These are phyloP conservation scores for Myxozyma neotropica DNA, from an alignment of 805 yeast genomes.

Conservation along the genomic window DNA sequence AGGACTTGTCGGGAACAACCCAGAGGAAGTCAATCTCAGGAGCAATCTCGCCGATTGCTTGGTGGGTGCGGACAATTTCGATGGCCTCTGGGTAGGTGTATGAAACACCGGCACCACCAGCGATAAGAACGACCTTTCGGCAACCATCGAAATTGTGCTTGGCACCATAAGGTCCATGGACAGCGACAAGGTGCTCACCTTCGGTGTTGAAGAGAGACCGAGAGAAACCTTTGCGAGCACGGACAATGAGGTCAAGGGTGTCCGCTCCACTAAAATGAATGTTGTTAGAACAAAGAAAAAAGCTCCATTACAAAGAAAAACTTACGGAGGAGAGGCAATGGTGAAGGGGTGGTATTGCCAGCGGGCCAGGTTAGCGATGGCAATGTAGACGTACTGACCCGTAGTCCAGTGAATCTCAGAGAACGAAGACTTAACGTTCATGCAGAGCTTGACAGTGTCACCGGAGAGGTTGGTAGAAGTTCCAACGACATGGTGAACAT, in stretches of 20 bases:
- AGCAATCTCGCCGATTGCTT: slow-evolving; percentile 22
- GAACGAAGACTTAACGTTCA: slow-evolving; percentile 31
- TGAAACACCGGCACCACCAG: slow-evolving; percentile 44
- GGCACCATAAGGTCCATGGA: slow-evolving; percentile 33
- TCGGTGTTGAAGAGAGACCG: slow-evolving; percentile 27
- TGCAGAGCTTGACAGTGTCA: slow-evolving; percentile 32
- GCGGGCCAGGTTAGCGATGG: slow-evolving; percentile 29
- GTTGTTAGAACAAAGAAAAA: not conserved
- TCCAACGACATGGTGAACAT: slow-evolving; percentile 32
- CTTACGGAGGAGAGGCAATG: slow-evolving; percentile 33
- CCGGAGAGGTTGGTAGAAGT: slow-evolving; percentile 29
- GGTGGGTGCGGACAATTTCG: slow-evolving; percentile 25
- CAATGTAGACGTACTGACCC: slow-evolving; percentile 35
- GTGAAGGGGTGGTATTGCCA: slow-evolving; percentile 35
- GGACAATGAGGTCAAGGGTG: slow-evolving; percentile 38
- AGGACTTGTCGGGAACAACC: slow-evolving; percentile 39
- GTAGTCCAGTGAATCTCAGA: slow-evolving; percentile 35
- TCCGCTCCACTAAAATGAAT: slow-evolving; percentile 25
- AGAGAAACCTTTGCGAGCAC: slow-evolving; percentile 42
- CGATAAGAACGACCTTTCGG: slow-evolving; percentile 36
- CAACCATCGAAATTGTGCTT: slow-evolving; percentile 30
- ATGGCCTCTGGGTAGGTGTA: slow-evolving; percentile 39
- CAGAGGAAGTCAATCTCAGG: slow-evolving; percentile 39
- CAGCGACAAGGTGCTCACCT: slow-evolving; percentile 32
- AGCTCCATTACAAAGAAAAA: not conserved